Conservation (phyloP, 2,329 filamentous ascomycete genomes). For the Metarhizium brunneum region DNA sequence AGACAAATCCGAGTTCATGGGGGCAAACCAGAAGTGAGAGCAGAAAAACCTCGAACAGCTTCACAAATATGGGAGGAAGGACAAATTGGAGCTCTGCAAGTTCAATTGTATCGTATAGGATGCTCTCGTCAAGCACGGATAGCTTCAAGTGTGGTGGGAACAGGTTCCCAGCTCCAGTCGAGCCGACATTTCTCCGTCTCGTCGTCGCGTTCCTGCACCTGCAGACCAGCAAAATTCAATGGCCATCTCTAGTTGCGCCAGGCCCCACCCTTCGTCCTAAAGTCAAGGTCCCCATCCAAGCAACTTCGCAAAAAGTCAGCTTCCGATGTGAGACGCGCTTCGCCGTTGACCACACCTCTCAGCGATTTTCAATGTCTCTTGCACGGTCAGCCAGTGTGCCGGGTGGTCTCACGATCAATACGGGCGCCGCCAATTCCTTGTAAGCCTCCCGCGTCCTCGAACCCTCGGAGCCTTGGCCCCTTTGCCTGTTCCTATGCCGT, state of each 20-base stretch:
- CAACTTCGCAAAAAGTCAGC: conserved; percentile 3
- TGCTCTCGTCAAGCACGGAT: neutral
- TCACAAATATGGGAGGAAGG: neutral
- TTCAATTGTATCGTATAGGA: neutral
- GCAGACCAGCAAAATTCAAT: neutral
- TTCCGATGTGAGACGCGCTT: conserved; percentile 3
- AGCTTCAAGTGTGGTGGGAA: neutral
- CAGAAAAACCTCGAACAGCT: neutral
- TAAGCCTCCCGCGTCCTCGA: conserved; percentile 14
- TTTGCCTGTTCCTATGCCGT: neutral
- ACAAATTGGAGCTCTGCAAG: neutral
- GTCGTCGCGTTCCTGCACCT: neutral
- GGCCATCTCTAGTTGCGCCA: neutral
- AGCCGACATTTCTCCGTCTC: conserved; percentile 20
- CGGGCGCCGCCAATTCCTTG: conserved; percentile 45
- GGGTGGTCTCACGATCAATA: conserved; percentile 55
- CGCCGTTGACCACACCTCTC: conserved; percentile 3
- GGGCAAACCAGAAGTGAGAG: neutral
- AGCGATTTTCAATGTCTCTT: conserved; percentile 32
- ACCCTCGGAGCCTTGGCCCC: neutral
- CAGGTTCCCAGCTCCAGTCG: conserved; percentile 8
- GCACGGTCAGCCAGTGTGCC: conserved; percentile 51
- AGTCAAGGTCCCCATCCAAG: neutral
- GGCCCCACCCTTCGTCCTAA: neutral
- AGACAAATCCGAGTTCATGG: conserved; percentile 7